These are phyloP conservation scores for Microsporum ferrugineum DNA, from an alignment of 2,329 filamentous ascomycete genomes.

Conservation along the genomic window DNA sequence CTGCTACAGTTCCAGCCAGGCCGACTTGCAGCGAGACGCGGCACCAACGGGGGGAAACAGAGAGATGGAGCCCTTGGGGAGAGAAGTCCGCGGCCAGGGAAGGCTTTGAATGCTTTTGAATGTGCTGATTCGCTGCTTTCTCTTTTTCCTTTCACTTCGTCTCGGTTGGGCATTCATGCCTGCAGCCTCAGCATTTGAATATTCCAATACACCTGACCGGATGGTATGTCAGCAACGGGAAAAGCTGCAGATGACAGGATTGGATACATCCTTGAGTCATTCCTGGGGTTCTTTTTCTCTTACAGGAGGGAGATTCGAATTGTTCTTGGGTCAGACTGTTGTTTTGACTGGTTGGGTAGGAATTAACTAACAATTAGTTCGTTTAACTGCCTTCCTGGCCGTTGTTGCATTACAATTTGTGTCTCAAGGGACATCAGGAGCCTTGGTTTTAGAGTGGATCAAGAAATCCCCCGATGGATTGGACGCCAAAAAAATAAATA, in stretches of 20 bases:
- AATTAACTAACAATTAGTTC: neutral
- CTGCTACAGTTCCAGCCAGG: slow-evolving; percentile 13
- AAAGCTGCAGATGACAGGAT: neutral
- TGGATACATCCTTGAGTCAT: neutral
- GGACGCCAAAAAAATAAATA: neutral
- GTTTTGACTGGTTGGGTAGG: neutral
- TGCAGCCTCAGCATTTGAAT: slow-evolving; percentile 17
- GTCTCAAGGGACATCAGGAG: neutral
- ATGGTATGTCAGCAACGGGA: neutral
- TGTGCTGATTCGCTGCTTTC: slow-evolving; percentile 26
- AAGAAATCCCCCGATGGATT: neutral
- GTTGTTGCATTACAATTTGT: neutral
- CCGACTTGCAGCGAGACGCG: slow-evolving; percentile 20
- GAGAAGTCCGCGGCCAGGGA: slow-evolving; percentile 5
- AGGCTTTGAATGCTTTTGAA: neutral
- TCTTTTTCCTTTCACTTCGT: slow-evolving; percentile 11
- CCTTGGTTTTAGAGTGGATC: neutral
- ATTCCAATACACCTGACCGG: neutral
- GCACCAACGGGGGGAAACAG: slow-evolving; percentile 20
- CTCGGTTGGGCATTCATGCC: slow-evolving; percentile 34
- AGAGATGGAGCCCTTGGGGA: neutral
- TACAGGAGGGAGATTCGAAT: neutral
- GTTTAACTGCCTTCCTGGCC: neutral
- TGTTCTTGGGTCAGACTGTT: neutral
- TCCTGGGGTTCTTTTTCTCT: neutral